Percentiles rank a stretch among this genome's conserved stretches.
Evolutionary conservation across 2,329 filamentous ascomycete genomes (phyloP).

Genomic region (Bipolaris victoriae): DNA sequence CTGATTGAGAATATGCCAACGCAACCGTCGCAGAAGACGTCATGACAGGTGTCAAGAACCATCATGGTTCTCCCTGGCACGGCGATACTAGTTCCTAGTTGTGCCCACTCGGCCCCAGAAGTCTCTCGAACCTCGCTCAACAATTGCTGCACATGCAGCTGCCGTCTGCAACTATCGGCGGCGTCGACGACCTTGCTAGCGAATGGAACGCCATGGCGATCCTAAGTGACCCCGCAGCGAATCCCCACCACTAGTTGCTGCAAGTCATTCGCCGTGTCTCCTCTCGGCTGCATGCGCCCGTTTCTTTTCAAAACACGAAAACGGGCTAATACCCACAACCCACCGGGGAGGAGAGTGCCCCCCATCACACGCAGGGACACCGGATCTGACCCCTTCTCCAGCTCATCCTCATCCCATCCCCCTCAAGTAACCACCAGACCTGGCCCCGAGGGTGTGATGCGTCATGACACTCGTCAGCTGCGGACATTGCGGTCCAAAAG

Average conservation of each 20-base stretch:
- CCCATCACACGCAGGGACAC: conserved; percentile 33
- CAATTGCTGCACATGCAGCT: conserved; percentile 28
- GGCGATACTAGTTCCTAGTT: conserved; percentile 3
- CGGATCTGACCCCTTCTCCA: conserved; percentile 21
- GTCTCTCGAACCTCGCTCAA: conserved; percentile 16
- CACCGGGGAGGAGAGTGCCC: conserved; percentile 18
- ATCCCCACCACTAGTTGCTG: conserved; percentile 42
- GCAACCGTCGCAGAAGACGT: conserved; percentile 7
- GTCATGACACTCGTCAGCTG: conserved; percentile 28
- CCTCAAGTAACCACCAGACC: conserved; percentile 12
- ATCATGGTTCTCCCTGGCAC: conserved; percentile 4
- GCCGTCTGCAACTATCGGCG: conserved; percentile 25
- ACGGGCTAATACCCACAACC: conserved; percentile 32
- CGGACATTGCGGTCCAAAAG: conserved; percentile 13
- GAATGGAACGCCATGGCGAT: conserved; percentile 27
- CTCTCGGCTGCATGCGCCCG: conserved; percentile 33
- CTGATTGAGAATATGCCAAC: conserved; percentile 3
- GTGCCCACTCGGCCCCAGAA: conserved; percentile 5
- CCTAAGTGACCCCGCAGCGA: conserved; percentile 38
- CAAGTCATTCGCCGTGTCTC: conserved; percentile 46
- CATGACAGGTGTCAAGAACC: conserved; percentile 9
- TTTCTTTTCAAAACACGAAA: conserved; percentile 25
- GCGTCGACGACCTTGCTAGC: conserved; percentile 20
- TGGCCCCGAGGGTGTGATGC: conserved; percentile 14
- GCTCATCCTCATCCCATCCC: conserved; percentile 17